These are phyloP conservation scores for Arachis hypogaea DNA, from an alignment of 306 rosid species.

Conservation along the genomic window DNA sequence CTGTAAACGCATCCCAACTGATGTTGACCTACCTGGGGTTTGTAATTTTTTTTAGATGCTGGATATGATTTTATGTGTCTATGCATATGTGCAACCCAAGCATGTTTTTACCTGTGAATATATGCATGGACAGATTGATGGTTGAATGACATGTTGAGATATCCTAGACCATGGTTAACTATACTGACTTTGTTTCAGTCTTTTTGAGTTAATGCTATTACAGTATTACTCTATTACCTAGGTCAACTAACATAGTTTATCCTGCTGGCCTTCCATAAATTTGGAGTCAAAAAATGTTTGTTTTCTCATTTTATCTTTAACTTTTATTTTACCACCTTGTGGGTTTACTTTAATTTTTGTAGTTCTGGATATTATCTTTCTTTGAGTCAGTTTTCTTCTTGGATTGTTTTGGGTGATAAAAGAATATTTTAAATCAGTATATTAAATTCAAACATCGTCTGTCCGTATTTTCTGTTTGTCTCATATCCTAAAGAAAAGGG, in stretches of 20 bases:
- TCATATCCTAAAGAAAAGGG: background rate
- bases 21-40: slow-evolving; percentile 96
- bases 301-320: background rate
- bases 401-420: too few species aligned
- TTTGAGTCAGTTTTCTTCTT: background rate
- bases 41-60: slow-evolving; percentile 47
- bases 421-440: too few species aligned
- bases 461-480: too few species aligned
- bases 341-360: background rate
- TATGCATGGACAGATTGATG: slow-evolving; percentile 23
- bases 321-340: background rate
- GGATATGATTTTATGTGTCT: slow-evolving; percentile 15
- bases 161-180: background rate
- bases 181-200: background rate
- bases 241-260: background rate
- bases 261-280: background rate
- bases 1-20: slow-evolving; percentile 94
- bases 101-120: background rate
- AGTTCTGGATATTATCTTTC: background rate
- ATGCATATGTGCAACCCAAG: slow-evolving; percentile 1
- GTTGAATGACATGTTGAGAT: slow-evolving; percentile 23
- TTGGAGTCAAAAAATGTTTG: background rate
- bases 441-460: background rate
- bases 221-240: background rate
- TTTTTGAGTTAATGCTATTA: background rate